Evolutionary conservation across 345 rosid species (phyloP).

Genomic region (Gynandropsis gynandra): DNA sequence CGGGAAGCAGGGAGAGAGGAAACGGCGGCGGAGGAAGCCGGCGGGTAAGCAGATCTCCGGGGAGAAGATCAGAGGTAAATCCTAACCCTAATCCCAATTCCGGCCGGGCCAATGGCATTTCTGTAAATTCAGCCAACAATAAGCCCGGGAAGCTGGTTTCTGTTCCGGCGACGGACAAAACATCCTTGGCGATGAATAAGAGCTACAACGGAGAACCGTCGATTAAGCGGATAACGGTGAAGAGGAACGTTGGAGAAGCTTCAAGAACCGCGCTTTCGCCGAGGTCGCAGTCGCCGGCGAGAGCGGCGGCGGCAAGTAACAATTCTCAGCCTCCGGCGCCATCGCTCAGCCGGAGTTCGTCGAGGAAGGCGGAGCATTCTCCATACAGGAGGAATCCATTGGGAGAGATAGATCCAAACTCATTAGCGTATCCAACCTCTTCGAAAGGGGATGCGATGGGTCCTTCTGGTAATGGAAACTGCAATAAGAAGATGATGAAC

Average conservation of each 20-base stretch:
- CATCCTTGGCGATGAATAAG: slow-evolving; percentile 36
- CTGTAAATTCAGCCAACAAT: slow-evolving; percentile 16
- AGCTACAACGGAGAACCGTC: slow-evolving; percentile 32
- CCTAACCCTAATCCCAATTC: slow-evolving; percentile 17
- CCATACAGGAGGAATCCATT: slow-evolving; percentile 71
- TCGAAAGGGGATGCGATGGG: slow-evolving; percentile 27
- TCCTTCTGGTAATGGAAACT: no score
- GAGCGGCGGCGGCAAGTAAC: slow-evolving; percentile 32
- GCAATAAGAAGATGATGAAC: slow-evolving; percentile 26
- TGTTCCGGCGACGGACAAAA: slow-evolving; percentile 69
- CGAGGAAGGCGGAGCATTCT: slow-evolving; percentile 77
- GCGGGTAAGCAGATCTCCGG: slow-evolving; percentile 81
- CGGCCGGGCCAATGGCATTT: slow-evolving; percentile 19
- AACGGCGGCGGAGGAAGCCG: slow-evolving; percentile 39
- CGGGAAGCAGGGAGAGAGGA: slow-evolving; percentile 60
- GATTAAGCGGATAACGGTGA: slow-evolving; percentile 53
- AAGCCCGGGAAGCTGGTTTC: slow-evolving; percentile 70
- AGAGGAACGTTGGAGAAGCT: slow-evolving; percentile 43
- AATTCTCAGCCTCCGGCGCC: slow-evolving; percentile 38
- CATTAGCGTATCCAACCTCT: slow-evolving; percentile 35
- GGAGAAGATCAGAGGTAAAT: slow-evolving; percentile 55
- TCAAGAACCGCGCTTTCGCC: slow-evolving; percentile 54
- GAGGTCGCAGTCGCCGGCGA: slow-evolving; percentile 71
- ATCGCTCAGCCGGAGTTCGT: slow-evolving; percentile 55
- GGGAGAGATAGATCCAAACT: slow-evolving; percentile 57